Evolutionary conservation across 2,329 filamentous ascomycete genomes (phyloP), one percentile per base, ranked within the genome.

Genomic region (Monilinia fructigena): DNA sequence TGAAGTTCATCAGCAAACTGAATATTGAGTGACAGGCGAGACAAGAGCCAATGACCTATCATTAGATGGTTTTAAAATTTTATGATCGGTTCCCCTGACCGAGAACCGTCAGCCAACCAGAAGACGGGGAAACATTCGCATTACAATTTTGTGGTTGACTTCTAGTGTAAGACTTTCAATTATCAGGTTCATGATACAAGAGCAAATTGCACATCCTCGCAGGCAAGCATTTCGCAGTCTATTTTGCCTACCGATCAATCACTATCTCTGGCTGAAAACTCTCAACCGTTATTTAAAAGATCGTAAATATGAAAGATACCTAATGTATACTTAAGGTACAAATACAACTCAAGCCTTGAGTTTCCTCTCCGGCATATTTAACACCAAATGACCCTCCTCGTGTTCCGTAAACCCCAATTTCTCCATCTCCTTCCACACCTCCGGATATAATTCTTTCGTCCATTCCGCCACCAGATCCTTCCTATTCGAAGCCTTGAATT

Each of bases 391-490:
- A 1, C 72, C 74, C 54, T 75, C 74, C 38, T 74, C 70, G 31
- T 72, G 67, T 45, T 70, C 69, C 20, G 40, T 70, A 42, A 71
- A 70, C 1, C 74, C 74, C 14, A 73, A 35, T 50, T 74, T 72
- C 62, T 73, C 73, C 68, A 96, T 76, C 71, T 88, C 82, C 14
- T 79, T 79, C 93, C 92, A 97, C 7, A 85, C 79, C 12, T 84
- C 81, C 0, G 90, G 87, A 76, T 91, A 92, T 54, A 84, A 82
- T 59, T 84, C 78, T 71, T 84, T 83, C 2, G 89, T 89, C 92
- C 92, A 97, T 20, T 83, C 80, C 75, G 93, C 88, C 66, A 96
- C 89, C 48, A 86, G 80, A 6, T 83, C 80, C 76, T 95, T 92
- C 73, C 86, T 83, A 63, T 83, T 82, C 67, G 84, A 83, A 83